phyloP scores from a whole-genome alignment of 768 basidiomycete genomes.

The Boletus reticulatus region DNA sequence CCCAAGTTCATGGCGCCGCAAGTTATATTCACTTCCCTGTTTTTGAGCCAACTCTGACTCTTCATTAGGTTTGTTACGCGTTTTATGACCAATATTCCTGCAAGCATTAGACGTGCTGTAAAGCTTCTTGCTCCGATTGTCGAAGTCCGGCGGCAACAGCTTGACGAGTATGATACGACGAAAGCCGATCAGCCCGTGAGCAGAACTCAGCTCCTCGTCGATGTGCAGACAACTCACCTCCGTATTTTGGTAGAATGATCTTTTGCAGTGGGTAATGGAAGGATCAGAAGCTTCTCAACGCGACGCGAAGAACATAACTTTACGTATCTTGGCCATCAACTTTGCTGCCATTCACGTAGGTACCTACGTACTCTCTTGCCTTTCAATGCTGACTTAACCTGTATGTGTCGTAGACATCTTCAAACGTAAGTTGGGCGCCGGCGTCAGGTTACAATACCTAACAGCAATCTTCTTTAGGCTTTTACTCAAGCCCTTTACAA shows the following conservation, averaged over 20 bases:
- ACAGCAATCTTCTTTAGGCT: not conserved
- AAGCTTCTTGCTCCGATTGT: constrained; percentile 27
- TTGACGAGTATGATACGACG: not conserved
- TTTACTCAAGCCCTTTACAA: constrained; percentile 10
- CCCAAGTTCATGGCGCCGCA: constrained; percentile 35
- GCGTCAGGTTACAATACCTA: not conserved
- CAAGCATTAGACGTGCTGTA: constrained; percentile 4
- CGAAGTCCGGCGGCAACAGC: not conserved
- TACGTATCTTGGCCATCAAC: constrained; percentile 14
- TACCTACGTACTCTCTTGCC: fast-evolving
- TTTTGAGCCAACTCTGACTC: not conserved
- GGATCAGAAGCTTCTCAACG: constrained; percentile 16
- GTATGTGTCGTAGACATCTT: constrained; percentile 1
- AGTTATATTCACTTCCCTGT: not conserved
- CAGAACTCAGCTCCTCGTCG: not conserved
- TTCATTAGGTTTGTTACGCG: not conserved
- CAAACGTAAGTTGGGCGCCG: constrained; percentile 1
- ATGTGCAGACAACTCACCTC: not conserved
- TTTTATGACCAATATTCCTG: not conserved
- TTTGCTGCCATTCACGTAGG: constrained; percentile 24
- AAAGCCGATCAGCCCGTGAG: not conserved
- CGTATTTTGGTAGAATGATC: constrained; percentile 25
- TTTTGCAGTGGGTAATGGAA: constrained; percentile 34
- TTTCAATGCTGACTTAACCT: not conserved
- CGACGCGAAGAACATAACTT: constrained; percentile 20